Conservation (phyloP, 2,329 filamentous ascomycete genomes). For the Corinectria fuckeliana region DNA sequence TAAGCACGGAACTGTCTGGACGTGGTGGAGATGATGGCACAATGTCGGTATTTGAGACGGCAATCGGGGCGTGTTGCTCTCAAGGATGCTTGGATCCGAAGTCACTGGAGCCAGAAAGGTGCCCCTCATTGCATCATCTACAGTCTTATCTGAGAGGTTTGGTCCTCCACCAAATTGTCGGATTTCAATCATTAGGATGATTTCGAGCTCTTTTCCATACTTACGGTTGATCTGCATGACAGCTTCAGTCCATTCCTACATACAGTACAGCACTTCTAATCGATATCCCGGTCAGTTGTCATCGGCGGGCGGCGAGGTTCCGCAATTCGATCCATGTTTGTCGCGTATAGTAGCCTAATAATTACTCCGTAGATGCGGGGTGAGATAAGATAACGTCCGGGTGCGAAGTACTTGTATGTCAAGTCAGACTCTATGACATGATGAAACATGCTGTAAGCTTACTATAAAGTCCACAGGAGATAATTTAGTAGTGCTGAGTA, state of each 20-base stretch:
- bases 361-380: background rate
- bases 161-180: background rate
- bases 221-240: background rate
- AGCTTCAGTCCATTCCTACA: too few species aligned
- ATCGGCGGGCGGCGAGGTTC: background rate
- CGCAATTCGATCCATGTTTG: background rate
- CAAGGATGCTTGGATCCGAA: background rate
- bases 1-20: background rate
- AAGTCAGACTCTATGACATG: background rate
- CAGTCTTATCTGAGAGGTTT: background rate
- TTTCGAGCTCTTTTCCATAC: background rate
- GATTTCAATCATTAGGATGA: background rate
- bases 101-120: too few species aligned
- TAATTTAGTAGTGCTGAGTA: too few species aligned
- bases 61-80: background rate
- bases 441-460: too few species aligned
- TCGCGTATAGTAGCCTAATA: too few species aligned
- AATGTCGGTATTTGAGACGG: slow-evolving; percentile 7
- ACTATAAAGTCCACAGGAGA: too few species aligned
- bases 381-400: background rate
- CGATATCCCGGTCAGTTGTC: background rate
- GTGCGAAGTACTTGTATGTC: background rate
- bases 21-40: slow-evolving; percentile 15
- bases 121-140: background rate
- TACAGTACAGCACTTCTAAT: background rate